Percentiles rank a stretch among this genome's conserved stretches.
Conservation (phyloP, 139 green algal species). For the Closterium sp. region DNA sequence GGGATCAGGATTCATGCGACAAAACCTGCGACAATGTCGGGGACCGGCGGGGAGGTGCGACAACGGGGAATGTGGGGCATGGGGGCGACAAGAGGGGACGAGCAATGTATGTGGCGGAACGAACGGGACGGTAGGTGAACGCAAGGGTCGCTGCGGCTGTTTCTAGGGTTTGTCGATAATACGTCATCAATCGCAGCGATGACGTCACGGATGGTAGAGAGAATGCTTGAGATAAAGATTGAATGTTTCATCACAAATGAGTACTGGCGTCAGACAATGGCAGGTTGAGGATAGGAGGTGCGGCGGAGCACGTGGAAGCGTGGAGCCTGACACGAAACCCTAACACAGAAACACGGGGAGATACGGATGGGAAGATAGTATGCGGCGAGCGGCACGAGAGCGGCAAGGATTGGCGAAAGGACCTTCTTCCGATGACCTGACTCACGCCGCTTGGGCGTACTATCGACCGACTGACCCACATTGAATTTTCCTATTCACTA, state of each 20-base stretch:
- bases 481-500: not conserved
- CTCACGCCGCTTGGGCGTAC: not conserved
- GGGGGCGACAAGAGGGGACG: not conserved
- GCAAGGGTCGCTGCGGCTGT: not conserved
- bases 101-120: not conserved
- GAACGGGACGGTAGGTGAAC: not conserved
- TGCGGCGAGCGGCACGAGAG: not conserved
- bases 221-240: too few species aligned
- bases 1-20: not conserved
- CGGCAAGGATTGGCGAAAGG: not conserved
- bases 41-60: not conserved
- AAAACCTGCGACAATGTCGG: not conserved
- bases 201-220: not conserved
- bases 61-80: not conserved
- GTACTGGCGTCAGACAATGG: not conserved
- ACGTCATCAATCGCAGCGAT: not conserved
- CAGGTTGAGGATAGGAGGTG: not conserved
- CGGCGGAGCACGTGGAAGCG: not conserved
- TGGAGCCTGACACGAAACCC: not conserved
- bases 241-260: not conserved
- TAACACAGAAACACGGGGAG: not conserved
- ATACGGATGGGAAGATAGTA: not conserved
- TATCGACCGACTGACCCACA: not conserved
- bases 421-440: not conserved
- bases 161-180: not conserved